These are phyloP conservation scores for Fulvia fulva DNA, from an alignment of 2,329 filamentous ascomycete species.

Conservation along the genomic window DNA sequence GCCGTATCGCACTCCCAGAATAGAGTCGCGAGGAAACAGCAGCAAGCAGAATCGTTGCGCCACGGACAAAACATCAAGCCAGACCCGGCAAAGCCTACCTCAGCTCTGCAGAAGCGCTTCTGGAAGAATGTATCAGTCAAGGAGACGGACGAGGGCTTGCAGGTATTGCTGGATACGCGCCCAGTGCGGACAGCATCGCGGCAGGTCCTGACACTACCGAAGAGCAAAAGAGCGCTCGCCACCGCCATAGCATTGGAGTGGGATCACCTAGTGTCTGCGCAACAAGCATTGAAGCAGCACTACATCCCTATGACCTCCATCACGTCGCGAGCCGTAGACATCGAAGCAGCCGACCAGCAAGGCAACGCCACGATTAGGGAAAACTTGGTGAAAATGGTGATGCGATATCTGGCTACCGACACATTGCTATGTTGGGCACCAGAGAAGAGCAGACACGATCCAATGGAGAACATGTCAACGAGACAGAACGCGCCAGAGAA, in stretches of 20 bases:
- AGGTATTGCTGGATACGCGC: slow-evolving; percentile 72
- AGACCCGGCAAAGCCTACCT: slow-evolving; percentile 43
- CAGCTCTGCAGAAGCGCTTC: slow-evolving; percentile 67
- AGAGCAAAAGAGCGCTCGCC: slow-evolving; percentile 74
- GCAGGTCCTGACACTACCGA: slow-evolving; percentile 66
- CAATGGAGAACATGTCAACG: slow-evolving; percentile 20
- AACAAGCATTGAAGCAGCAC: slow-evolving; percentile 81
- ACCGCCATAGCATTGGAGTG: slow-evolving; percentile 86
- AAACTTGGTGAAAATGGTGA: slow-evolving; percentile 62
- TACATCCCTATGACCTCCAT: slow-evolving; percentile 88
- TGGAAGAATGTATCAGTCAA: slow-evolving; percentile 79
- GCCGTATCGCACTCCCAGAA: slow-evolving; percentile 46
- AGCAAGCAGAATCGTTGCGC: slow-evolving; percentile 49
- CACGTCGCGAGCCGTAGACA: slow-evolving; percentile 76
- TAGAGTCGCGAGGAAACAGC: slow-evolving; percentile 45
- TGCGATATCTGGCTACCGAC: slow-evolving; percentile 89
- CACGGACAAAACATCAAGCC: slow-evolving; percentile 43
- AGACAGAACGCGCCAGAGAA: not conserved
- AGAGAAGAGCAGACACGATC: slow-evolving; percentile 48
- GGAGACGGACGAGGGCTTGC: slow-evolving; percentile 57
- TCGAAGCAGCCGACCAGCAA: slow-evolving; percentile 62
- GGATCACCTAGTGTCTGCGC: slow-evolving; percentile 76
- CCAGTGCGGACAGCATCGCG: slow-evolving; percentile 76
- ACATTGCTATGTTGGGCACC: slow-evolving; percentile 87
- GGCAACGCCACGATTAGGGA: slow-evolving; percentile 54